A percentile compares a stretch with the other conserved stretches of the same genome.
Conservation (phyloP, 2,329 filamentous ascomycete genomes). For the Thermothelomyces thermophilus region DNA sequence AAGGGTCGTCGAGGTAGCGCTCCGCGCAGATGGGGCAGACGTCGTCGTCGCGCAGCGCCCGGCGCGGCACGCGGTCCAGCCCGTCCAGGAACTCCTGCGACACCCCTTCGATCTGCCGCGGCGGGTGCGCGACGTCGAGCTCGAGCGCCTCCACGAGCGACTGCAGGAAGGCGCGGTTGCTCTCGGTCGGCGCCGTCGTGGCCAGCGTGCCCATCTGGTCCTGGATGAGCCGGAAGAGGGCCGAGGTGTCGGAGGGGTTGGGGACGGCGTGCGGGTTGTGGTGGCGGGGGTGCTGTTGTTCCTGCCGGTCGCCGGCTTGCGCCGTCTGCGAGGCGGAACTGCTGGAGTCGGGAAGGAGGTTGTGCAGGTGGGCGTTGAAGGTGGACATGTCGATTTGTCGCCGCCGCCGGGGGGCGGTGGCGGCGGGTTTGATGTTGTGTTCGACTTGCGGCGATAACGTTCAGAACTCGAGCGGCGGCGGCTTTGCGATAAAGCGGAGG, state of each 20-base stretch:
- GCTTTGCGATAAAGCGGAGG: too few species aligned
- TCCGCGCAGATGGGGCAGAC: slow-evolving; percentile 59
- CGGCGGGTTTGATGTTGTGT: slow-evolving; percentile 50
- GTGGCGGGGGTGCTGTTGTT: slow-evolving; percentile 26
- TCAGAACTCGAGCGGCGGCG: background rate
- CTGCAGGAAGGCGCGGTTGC: slow-evolving; percentile 45
- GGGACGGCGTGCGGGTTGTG: slow-evolving; percentile 53
- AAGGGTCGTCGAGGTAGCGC: slow-evolving; percentile 53
- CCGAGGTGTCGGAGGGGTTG: slow-evolving; percentile 52
- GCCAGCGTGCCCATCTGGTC: slow-evolving; percentile 51
- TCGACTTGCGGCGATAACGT: slow-evolving; percentile 43
- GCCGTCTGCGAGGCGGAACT: background rate
- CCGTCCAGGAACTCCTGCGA: slow-evolving; percentile 52
- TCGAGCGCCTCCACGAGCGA: slow-evolving; percentile 43
- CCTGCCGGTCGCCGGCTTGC: too few species aligned
- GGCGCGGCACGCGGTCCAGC: slow-evolving; percentile 51
- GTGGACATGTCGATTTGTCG: slow-evolving; percentile 59
- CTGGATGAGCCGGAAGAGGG: slow-evolving; percentile 52
- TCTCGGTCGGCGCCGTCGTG: slow-evolving; percentile 40
- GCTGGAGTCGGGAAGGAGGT: slow-evolving; percentile 35
- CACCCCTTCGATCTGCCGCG: slow-evolving; percentile 47
- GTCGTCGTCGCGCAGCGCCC: slow-evolving; percentile 44
- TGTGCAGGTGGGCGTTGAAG: slow-evolving; percentile 52
- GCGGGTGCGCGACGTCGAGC: slow-evolving; percentile 46
- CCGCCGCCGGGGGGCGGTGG: slow-evolving; percentile 35